A percentile compares a stretch with the other conserved stretches of the same genome.
Evolutionary conservation across 257 asterid genomes (phyloP).

Genomic region (Nyctanthes arbortristis): DNA sequence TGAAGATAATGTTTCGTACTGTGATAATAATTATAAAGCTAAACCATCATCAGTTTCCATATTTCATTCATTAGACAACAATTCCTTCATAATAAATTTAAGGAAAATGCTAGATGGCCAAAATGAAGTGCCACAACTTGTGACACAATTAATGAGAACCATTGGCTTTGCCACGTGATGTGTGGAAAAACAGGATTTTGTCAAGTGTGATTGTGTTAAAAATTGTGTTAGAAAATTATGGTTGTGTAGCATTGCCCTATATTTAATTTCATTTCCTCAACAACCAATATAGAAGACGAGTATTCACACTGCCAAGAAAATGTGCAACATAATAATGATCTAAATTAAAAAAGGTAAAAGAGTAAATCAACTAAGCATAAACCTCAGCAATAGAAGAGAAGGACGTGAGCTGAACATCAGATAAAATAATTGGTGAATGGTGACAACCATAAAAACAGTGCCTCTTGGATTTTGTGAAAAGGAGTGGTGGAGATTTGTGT

Average conservation of each 20-base stretch:
- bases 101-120: too few species aligned
- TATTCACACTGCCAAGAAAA: background rate
- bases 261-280: background rate
- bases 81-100: too few species aligned
- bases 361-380: conserved; percentile 1
- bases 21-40: conserved; percentile 3
- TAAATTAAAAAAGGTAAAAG: conserved; percentile 9
- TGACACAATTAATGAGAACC: too few species aligned
- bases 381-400: conserved; percentile 11
- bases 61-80: conserved; percentile 19
- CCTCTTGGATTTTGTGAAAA: conserved; percentile 8
- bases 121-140: too few species aligned
- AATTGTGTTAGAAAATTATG: too few species aligned
- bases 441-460: conserved; percentile 1
- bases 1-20: background rate
- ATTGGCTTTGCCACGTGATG: too few species aligned
- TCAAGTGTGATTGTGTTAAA: too few species aligned
- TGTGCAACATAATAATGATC: conserved; percentile 9
- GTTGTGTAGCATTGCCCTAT: too few species aligned
- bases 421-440: background rate
- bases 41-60: background rate
- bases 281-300: background rate
- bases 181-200: too few species aligned
- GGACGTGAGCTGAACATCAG: background rate
- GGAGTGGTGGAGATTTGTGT: too few species aligned